These are phyloP conservation scores for Debaryomycetaceae sp. DNA, from an alignment of 1,139 yeast genomes.

Conservation along the genomic window DNA sequence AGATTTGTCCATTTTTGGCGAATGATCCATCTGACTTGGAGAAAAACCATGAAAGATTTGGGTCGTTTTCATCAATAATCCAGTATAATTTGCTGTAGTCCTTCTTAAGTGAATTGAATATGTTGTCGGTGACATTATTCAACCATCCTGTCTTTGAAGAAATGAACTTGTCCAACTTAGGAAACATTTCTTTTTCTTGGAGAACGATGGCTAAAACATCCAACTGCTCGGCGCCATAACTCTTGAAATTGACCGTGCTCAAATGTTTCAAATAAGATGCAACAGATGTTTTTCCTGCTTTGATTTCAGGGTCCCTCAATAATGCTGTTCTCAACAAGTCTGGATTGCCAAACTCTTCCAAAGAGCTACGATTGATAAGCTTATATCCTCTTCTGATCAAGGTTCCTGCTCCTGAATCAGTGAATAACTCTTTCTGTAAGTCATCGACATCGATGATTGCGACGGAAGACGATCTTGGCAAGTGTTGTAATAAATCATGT, in stretches of 20 bases:
- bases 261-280: constrained; percentile 78
- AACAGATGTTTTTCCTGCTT: constrained; percentile 67
- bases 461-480: constrained; percentile 96
- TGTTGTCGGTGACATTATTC: constrained; percentile 93
- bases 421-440: constrained; percentile 92
- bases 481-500: constrained; percentile 85
- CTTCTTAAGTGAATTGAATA: constrained; percentile 76
- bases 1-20: constrained; percentile 80
- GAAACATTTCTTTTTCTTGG: constrained; percentile 39
- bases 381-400: constrained; percentile 96
- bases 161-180: constrained; percentile 83
- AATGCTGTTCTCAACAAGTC: constrained; percentile 76
- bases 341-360: constrained; percentile 70
- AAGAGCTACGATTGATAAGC: constrained; percentile 64
- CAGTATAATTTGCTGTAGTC: constrained; percentile 77
- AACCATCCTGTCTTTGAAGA: constrained; percentile 94
- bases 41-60: constrained; percentile 90
- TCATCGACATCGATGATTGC: constrained; percentile 95
- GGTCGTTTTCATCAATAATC: constrained; percentile 88
- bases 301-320: constrained; percentile 71
- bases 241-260: constrained; percentile 61
- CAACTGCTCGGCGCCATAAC: constrained; percentile 93
- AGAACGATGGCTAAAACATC: constrained; percentile 89
- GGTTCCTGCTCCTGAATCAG: constrained; percentile 99
- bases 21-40: constrained; percentile 92